Percentiles rank a stretch among this genome's conserved stretches.
Evolutionary conservation across 805 yeast genomes (phyloP).

Genomic region (Komagataella ulmi): DNA sequence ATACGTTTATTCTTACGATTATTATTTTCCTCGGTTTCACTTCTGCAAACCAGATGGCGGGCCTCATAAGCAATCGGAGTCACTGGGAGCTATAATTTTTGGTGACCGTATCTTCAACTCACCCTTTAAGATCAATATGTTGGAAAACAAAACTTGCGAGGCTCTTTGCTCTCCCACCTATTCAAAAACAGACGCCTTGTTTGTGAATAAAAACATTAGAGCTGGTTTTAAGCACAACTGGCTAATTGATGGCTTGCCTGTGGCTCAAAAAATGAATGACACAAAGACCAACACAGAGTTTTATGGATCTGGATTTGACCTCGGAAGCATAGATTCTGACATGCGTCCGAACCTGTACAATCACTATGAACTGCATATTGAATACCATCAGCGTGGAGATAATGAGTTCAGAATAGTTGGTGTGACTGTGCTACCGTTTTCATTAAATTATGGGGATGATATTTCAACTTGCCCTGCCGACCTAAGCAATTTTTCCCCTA

Average conservation of each 20-base stretch:
- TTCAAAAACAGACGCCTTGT: conserved; percentile 52
- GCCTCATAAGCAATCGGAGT: conserved; percentile 64
- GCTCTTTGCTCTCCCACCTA: conserved; percentile 51
- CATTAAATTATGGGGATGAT: conserved; percentile 19
- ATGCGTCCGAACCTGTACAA: conserved; percentile 51
- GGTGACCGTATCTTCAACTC: conserved; percentile 94
- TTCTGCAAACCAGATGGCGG: conserved; percentile 71
- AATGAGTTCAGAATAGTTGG: conserved; percentile 83
- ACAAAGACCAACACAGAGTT: conserved; percentile 43
- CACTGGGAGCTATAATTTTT: conserved; percentile 83
- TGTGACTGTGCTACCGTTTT: conserved; percentile 60
- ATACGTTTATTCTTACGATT: conserved; percentile 62
- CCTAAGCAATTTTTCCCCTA: conserved; percentile 20
- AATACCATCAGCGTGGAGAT: conserved; percentile 65
- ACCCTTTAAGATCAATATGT: conserved; percentile 74
- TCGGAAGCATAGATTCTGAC: conserved; percentile 55
- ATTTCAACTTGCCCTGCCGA: conserved; percentile 8
- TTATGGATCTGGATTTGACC: conserved; percentile 70
- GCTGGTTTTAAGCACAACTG: conserved; percentile 85
- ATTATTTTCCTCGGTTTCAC: conserved; percentile 73
- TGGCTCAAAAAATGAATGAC: conserved; percentile 53
- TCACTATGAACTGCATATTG: conserved; percentile 69
- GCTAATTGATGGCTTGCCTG: conserved; percentile 92
- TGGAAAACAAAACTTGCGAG: conserved; percentile 56
- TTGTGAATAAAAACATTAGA: conserved; percentile 66